Base-by-base conservation (phyloP, 306 rosid genomes). In the cucumber (Cucumis sativus) region DNA sequence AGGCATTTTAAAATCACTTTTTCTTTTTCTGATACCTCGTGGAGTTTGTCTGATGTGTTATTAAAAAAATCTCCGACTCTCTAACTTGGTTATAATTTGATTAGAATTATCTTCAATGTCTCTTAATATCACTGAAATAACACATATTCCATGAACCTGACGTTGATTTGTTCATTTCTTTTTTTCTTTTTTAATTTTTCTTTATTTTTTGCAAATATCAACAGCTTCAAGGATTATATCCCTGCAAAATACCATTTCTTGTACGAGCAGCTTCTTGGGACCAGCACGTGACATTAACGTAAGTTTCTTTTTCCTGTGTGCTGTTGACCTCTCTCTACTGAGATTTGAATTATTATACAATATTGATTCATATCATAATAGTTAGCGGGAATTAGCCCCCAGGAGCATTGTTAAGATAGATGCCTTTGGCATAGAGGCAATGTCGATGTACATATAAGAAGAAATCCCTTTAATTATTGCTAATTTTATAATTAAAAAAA, bases 201-300 rank as follows among this genome's bases (percentile, higher is more conserved):
- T 37, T 37, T 25, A 17, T 17, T 65, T 37, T 11, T 43, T 33
- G 59, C 63, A 69, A 39, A 84, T 78, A 71, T 82, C 77, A 66
- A 81, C 93, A 94, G 97, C 89, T 94, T 94, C 85, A 94, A 92
- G 88, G 90, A 89, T 82, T 90, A 88, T 83, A 81, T 94, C 79
- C 96, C 97, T 49, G 87, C 88, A 76, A 92, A 92, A 82, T 87
- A 89, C 82, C 96, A 94, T 84, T 84, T 95, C 69, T 76, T 89
- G 79, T 91, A 94, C 76, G 97, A 90, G 79, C 87, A 84, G 74
- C 80, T 85, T 79, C 82, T 88, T 81, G 88, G 69, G 78, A 82
- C 75, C 70, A 86, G 81, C 74, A 57, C 75, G 43, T 63, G 43
- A 63, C 72, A 63, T 63, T 37, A 45, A 63, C n/a, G 80, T 77